Evolutionary conservation across 805 yeast species (phyloP).

Genomic region (Wickerhamomyces chambardii): DNA sequence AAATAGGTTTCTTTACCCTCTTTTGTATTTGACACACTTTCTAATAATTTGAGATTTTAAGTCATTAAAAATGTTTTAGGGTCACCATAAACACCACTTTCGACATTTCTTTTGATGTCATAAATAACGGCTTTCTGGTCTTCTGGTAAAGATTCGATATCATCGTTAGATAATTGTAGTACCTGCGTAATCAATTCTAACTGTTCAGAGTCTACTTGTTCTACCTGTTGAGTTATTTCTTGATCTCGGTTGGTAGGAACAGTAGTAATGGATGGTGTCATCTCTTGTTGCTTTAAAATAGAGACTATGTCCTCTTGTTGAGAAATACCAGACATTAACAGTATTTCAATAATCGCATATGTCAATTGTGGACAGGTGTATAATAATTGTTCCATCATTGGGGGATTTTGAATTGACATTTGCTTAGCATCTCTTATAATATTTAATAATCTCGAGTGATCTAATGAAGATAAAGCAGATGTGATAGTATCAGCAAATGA

Average conservation of each 20-base stretch:
- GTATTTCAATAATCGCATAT: conserved; percentile 72
- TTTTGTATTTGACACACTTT: too few species aligned
- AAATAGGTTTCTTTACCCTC: too few species aligned
- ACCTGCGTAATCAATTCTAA: conserved; percentile 41
- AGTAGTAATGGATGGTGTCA: too few species aligned
- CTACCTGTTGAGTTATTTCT: too few species aligned
- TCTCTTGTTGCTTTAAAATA: background rate
- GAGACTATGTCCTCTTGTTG: conserved; percentile 3
- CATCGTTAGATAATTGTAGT: conserved; percentile 40
- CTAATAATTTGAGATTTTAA: background rate
- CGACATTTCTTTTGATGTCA: conserved; percentile 18
- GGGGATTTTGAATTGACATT: conserved; percentile 49
- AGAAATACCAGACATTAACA: conserved; percentile 24
- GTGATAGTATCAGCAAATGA: conserved; percentile 33
- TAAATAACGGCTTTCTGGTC: conserved; percentile 30
- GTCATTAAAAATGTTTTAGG: background rate
- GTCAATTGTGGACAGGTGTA: conserved; percentile 72
- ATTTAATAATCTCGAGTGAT: conserved; percentile 34
- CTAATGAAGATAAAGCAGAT: conserved; percentile 34
- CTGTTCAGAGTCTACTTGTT: conserved; percentile 26
- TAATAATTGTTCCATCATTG: conserved; percentile 49
- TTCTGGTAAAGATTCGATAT: conserved; percentile 37
- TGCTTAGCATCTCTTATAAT: conserved; percentile 49
- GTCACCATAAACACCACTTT: conserved; percentile 18
- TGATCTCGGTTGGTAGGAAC: too few species aligned